These are phyloP conservation scores for Gigaspora rosea DNA, from an alignment of 192 early-diverging fungal species.

Conservation along the genomic window DNA sequence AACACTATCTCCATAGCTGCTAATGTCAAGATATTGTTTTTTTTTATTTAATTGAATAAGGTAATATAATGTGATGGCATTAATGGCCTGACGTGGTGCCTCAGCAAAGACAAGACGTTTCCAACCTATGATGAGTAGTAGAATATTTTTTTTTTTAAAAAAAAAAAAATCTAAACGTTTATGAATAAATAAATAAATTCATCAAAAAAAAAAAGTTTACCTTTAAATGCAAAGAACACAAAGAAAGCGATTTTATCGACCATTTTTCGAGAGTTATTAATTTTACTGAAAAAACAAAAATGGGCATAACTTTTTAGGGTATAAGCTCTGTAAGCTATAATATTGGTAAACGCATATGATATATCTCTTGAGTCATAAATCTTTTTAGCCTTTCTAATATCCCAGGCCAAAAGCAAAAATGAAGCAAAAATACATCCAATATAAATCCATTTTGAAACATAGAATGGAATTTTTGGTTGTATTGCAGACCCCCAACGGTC, in stretches of 20 bases:
- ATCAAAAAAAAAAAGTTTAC: constrained; percentile 40
- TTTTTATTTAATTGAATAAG: constrained; percentile 30
- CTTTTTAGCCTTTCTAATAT: constrained; percentile 63
- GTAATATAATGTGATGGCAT: constrained; percentile 50
- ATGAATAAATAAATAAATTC: not conserved
- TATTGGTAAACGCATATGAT: constrained; percentile 70
- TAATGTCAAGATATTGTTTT: not conserved
- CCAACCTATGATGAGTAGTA: constrained; percentile 60
- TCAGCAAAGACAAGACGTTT: constrained; percentile 82
- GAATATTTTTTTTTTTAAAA: not conserved
- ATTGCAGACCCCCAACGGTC: constrained; percentile 37
- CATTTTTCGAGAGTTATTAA: constrained; percentile 61
- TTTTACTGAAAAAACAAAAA: constrained; percentile 77
- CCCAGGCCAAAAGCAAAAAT: constrained; percentile 69
- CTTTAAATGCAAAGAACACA: constrained; percentile 81
- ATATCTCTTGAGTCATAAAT: constrained; percentile 76
- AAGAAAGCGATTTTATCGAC: constrained; percentile 77
- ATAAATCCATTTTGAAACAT: constrained; percentile 54
- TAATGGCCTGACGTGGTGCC: constrained; percentile 76
- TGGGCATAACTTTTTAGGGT: constrained; percentile 71
- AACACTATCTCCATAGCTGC: constrained; percentile 20
- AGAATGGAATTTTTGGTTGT: constrained; percentile 42
- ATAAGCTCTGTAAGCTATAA: constrained; percentile 75
- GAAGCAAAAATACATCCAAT: constrained; percentile 67
- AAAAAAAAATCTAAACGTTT: not conserved